Conservation (phyloP, 2,329 filamentous ascomycete species). For the Epichloe elymi region DNA sequence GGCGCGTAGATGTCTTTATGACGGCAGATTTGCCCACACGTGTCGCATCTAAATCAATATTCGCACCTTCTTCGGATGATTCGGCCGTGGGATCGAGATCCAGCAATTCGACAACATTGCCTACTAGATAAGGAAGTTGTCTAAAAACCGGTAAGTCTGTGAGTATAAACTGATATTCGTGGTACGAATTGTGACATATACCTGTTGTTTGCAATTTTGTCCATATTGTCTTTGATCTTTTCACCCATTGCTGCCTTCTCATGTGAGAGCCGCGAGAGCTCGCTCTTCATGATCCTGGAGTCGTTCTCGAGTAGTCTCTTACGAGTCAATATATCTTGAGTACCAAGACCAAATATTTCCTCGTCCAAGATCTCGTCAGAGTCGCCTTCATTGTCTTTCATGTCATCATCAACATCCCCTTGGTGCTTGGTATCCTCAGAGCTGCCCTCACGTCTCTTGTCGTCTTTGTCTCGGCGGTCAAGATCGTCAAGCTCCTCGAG, state of each 20-base stretch:
- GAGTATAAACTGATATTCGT: not conserved
- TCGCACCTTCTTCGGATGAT: conserved; percentile 92
- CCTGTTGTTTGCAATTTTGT: conserved; percentile 99
- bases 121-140: conserved; percentile 94
- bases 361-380: conserved; percentile 80
- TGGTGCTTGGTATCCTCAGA: conserved; percentile 24
- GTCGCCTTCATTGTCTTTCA: conserved; percentile 68
- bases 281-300: conserved; percentile 96
- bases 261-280: conserved; percentile 84
- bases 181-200: conserved; percentile 26
- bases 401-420: conserved; percentile 61
- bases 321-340: conserved; percentile 85
- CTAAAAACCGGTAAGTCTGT: conserved; percentile 29
- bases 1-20: conserved; percentile 96
- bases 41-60: conserved; percentile 94
- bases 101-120: conserved; percentile 93
- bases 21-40: conserved; percentile 96
- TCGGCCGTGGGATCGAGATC: conserved; percentile 94
- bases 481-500: conserved; percentile 86
- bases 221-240: conserved; percentile 97
- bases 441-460: conserved; percentile 35
- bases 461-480: conserved; percentile 66
- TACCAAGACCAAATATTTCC: conserved; percentile 85
- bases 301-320: conserved; percentile 93
- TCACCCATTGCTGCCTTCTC: conserved; percentile 94